Base-by-base conservation (phyloP, 2,329 filamentous ascomycete genomes). In the Fusarium haematococcum region DNA sequence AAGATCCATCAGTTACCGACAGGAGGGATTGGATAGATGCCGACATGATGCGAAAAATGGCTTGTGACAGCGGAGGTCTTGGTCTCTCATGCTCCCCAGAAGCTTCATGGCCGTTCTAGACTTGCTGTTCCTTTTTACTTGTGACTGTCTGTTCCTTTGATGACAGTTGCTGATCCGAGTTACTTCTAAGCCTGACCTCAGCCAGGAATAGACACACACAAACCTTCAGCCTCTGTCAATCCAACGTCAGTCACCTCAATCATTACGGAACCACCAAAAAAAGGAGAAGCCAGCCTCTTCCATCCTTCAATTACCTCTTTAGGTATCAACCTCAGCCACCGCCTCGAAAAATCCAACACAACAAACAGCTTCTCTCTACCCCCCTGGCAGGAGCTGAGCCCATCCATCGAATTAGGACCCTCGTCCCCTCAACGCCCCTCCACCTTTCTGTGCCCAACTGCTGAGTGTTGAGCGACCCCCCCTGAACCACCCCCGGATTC, bases 391-490 rank as follows among this genome's bases (percentile, higher is more conserved):
- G 41, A 45, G 41, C 41, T 45, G 41, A 45, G 3, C 41, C 37
- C 48, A 30, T 25, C 48, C 45, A 14, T 57, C 70, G 63, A 74
- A 68, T 74, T 56, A 63, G 48, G 62, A 67, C 57, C 64, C 52
- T 63, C 45, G 20, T 35, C 64, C 67, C 48, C 33, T 45, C 64
- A 48, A 52, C 27, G 20, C 37, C 65, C 59, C 70, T 71, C 71
- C 70, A 74, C 71, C 32, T 64, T 48, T 45, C 68, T 71, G 65
- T 71, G 63, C 71, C 58, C 71, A 74, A 74, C 63, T 65, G 63
- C 52, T 68, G 64, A 72, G 63, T 74, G 71, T 74, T 74, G 71
- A 74, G 71, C 69, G 16, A 33, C 33, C 20, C 16, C 59, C 66
- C 69, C 68, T 71, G 56, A 63, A 35, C 52, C 52, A 56, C 64